Conservation (phyloP, 1,139 yeast genomes). For the Diutina scorzettiae region DNA sequence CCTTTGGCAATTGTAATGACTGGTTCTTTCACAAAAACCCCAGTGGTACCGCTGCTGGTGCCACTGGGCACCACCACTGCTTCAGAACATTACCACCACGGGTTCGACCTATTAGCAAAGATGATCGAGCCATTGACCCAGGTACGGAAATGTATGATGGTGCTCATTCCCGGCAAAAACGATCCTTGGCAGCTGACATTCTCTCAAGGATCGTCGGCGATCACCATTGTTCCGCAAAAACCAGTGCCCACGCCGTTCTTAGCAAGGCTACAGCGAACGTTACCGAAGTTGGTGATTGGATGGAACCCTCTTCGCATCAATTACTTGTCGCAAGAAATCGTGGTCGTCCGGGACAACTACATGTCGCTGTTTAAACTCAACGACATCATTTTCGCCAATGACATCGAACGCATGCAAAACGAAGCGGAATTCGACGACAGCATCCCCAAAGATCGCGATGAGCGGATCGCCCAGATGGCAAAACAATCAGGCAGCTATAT, state of each 20-base stretch:
- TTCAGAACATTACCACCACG: conserved; percentile 49
- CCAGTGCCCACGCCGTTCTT: conserved; percentile 63
- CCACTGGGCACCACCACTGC: conserved; percentile 29
- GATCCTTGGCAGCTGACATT: conserved; percentile 87
- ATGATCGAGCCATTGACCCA: conserved; percentile 24
- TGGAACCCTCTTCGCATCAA: conserved; percentile 78
- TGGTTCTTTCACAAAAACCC: conserved; percentile 56
- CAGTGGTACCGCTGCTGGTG: conserved; percentile 30
- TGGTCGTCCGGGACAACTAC: conserved; percentile 59
- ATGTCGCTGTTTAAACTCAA: conserved; percentile 62
- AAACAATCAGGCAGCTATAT: conserved; percentile 14
- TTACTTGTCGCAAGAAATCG: conserved; percentile 76
- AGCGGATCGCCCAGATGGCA: conserved; percentile 11
- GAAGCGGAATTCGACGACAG: conserved; percentile 13
- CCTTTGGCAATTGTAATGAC: conserved; percentile 42
- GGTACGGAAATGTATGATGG: conserved; percentile 28
- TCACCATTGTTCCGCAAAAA: conserved; percentile 56
- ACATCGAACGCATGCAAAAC: conserved; percentile 14
- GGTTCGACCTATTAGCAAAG: conserved; percentile 63
- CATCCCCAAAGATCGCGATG: conserved; percentile 10
- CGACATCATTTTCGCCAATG: conserved; percentile 43
- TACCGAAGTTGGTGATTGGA: conserved; percentile 28
- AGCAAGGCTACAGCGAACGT: conserved; percentile 47
- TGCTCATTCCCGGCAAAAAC: conserved; percentile 77
- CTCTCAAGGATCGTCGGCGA: conserved; percentile 49